Percentiles rank a stretch among this genome's conserved stretches.
phyloP scores from a whole-genome alignment of 306 rosid genomes.

The Fagus sylvatica region DNA sequence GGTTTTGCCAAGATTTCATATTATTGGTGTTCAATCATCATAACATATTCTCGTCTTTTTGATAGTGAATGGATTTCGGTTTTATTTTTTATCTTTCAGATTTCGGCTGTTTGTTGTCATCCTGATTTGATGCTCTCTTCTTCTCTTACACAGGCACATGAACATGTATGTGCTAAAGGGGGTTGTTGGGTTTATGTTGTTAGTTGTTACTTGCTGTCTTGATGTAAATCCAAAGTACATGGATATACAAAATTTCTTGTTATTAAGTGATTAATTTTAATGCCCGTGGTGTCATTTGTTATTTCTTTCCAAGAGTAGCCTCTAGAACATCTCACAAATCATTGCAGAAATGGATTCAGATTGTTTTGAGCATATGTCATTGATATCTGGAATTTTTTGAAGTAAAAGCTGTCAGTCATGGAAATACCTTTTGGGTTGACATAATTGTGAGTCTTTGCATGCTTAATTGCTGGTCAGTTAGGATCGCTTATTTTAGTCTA shows the following conservation, averaged over 20 bases:
- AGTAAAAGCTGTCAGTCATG: not conserved
- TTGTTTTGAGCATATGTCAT: not conserved
- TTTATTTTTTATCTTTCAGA: not conserved
- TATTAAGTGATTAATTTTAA: not conserved
- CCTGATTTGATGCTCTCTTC: too few species aligned
- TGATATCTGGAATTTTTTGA: not conserved
- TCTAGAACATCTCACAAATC: not conserved
- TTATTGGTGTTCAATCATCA: not conserved
- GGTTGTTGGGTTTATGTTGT: too few species aligned
- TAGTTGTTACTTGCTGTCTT: too few species aligned
- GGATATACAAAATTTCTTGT: too few species aligned
- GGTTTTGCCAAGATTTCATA: not conserved
- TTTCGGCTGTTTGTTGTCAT: too few species aligned
- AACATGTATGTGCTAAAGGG: too few species aligned
- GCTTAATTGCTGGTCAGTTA: not conserved
- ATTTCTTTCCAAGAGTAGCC: not conserved
- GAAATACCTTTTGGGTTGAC: not conserved
- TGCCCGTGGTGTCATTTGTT: not conserved
- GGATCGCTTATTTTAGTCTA: not conserved
- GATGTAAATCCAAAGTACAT: too few species aligned
- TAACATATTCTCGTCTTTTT: not conserved
- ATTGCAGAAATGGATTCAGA: not conserved
- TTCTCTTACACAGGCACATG: too few species aligned
- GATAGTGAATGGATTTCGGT: not conserved
- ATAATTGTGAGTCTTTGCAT: not conserved